Percentiles rank a stretch among this genome's conserved stretches.
These are phyloP conservation scores for Aspergillus nidulans DNA, from an alignment of 495 filamentous ascomycete species.

Conservation along the genomic window DNA sequence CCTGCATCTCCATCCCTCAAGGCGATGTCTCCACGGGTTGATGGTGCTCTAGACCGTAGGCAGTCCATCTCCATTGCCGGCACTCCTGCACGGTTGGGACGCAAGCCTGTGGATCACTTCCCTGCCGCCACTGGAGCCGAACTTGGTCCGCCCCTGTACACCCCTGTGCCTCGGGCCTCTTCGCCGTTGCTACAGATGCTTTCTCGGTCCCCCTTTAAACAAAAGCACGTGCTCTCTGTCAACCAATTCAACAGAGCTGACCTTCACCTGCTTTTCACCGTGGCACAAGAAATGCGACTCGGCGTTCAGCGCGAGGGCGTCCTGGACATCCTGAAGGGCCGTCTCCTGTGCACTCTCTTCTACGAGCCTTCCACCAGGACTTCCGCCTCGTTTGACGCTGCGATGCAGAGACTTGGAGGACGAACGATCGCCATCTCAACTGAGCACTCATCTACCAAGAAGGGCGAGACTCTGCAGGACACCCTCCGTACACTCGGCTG, in stretches of 20 bases:
- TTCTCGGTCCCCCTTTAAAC: slow-evolving; percentile 75
- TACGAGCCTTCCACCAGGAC: slow-evolving; percentile 96
- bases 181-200: slow-evolving; percentile 65
- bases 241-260: slow-evolving; percentile 81
- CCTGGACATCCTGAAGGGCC: slow-evolving; percentile 79
- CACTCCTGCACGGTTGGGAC: slow-evolving; percentile 34
- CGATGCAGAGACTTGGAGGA: slow-evolving; percentile 95
- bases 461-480: slow-evolving; percentile 91
- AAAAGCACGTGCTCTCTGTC: slow-evolving; percentile 82
- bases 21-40: slow-evolving; percentile 44
- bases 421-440: slow-evolving; percentile 73
- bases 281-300: slow-evolving; percentile 93
- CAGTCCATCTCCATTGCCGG: slow-evolving; percentile 40
- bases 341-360: slow-evolving; percentile 86
- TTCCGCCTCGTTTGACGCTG: slow-evolving; percentile 92
- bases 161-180: slow-evolving; percentile 42
- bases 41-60: slow-evolving; percentile 44
- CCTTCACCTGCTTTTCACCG: slow-evolving; percentile 88
- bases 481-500: slow-evolving; percentile 88
- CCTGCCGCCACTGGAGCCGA: slow-evolving; percentile 40
- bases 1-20: slow-evolving; percentile 53
- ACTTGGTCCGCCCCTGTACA: slow-evolving; percentile 49
- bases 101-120: slow-evolving; percentile 29
- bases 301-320: slow-evolving; percentile 88
- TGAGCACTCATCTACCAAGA: slow-evolving; percentile 76